Base-by-base conservation (phyloP, 306 rosid species). In the Cyclanthera cordifolia region DNA sequence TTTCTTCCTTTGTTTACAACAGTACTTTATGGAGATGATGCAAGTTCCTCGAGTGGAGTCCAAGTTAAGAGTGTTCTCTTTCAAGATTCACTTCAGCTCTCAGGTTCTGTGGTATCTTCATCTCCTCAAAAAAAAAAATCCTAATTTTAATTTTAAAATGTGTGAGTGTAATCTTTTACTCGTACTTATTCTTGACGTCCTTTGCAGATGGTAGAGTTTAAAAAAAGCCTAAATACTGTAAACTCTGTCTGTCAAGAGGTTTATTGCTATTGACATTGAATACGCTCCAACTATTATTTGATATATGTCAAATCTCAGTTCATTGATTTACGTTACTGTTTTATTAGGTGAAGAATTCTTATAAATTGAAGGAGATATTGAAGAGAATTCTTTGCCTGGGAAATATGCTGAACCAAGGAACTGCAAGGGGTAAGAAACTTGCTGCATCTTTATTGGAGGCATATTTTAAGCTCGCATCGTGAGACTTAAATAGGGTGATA, bases 21-120 rank as follows among this genome's bases (percentile, higher is more conserved):
- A 94, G 99, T 90, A 50, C 75, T 88, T 94, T 80, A 68, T 94
- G 85, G 99, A 94, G 88, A 81, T 80, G 79, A 88, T 94, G 99
- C 90, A 88, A 83, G 99, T 94, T 57, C 99, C 97, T 59, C 87
- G 99, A 72, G 99, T 94, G 84, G 97, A 94, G 83, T 86, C 97
- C 73, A 94, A 94, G 74, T 76, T 94, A 78, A 84, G 90, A 88
- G 97, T 90, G 30, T 94, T 94, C 76, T 78, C 96, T 69, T 94
- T 94, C 87, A 94, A 90, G 85, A 90, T 94, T 78, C 99, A 94
- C 81, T 94, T 94, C 80, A 68, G 78, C 63, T 37, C 88, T 78
- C 99, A 94, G 97, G 99, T 94, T 77, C 81, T 89, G 84, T 75
- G 77, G 71, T 76, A 56, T 75, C 69, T 75, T 73, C 76, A 47